A percentile compares a stretch with the other conserved stretches of the same genome.
Evolutionary conservation across 2,329 filamentous ascomycete species (phyloP).

Genomic region (Fusarium sp.): DNA sequence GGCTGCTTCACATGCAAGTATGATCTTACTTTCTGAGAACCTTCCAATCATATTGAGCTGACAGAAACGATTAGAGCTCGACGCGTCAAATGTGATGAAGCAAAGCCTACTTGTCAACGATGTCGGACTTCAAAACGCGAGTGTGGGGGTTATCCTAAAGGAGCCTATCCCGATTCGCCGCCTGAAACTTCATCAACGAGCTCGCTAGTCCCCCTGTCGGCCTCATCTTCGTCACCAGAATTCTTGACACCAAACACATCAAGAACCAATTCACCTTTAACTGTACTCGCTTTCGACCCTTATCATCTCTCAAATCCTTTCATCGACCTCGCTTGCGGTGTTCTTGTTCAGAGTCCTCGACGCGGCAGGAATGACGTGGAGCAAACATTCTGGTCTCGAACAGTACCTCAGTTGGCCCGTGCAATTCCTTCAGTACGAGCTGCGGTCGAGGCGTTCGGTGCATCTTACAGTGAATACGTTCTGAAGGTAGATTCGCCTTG

Average conservation of each 20-base stretch:
- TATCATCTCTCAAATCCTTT: not conserved
- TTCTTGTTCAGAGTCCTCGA: slow-evolving; percentile 25
- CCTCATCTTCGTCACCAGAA: not conserved
- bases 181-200: not conserved
- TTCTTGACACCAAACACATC: not conserved
- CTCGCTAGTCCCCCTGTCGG: not conserved
- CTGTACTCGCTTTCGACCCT: not conserved
- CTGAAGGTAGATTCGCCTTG: not conserved
- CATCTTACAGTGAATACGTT: slow-evolving; percentile 32
- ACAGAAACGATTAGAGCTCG: slow-evolving; percentile 15
- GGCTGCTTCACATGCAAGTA: slow-evolving; percentile 44
- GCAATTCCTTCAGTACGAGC: slow-evolving; percentile 30
- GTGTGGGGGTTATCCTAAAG: slow-evolving; percentile 26
- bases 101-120: slow-evolving; percentile 29
- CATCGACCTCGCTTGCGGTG: slow-evolving; percentile 17
- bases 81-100: slow-evolving; percentile 39
- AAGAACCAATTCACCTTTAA: not conserved
- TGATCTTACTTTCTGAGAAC: not conserved
- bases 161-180: not conserved
- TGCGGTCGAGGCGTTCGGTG: slow-evolving; percentile 32
- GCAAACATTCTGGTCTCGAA: slow-evolving; percentile 32
- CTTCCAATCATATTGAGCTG: not conserved
- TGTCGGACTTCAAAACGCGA: slow-evolving; percentile 24
- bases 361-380: slow-evolving; percentile 26
- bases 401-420: slow-evolving; percentile 29